Conservation (phyloP, 768 basidiomycete genomes). For the Podaxis mareebaensis region DNA sequence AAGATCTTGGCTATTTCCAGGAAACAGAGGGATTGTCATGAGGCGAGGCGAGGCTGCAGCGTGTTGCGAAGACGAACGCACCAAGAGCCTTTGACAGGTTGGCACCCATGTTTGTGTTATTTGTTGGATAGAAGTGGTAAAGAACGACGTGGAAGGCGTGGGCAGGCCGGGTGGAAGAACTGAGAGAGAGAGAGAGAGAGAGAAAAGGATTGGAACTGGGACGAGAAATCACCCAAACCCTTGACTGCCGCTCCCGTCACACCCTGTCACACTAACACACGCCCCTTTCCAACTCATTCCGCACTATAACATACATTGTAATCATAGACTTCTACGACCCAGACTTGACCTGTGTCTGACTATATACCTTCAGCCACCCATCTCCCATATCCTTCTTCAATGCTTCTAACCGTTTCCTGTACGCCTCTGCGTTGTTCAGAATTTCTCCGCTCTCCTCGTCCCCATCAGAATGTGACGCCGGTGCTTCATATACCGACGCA, state of each 20-base stretch:
- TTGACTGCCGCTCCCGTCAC: neutral
- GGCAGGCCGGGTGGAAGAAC: constrained; percentile 23
- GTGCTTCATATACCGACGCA: constrained; percentile 65
- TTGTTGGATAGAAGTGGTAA: constrained; percentile 44
- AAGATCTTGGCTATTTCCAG: constrained; percentile 78
- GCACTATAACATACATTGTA: constrained; percentile 3
- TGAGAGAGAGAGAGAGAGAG: constrained; percentile 16
- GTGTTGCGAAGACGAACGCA: constrained; percentile 32
- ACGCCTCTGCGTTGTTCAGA: constrained; percentile 64
- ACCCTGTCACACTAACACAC: constrained; percentile 4
- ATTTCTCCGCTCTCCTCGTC: constrained; percentile 25
- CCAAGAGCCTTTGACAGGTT: constrained; percentile 86
- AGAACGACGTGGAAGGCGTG: constrained; percentile 54
- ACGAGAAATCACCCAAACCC: constrained; percentile 9
- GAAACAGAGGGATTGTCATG: constrained; percentile 11
- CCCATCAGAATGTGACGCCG: constrained; percentile 28
- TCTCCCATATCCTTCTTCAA: constrained; percentile 88
- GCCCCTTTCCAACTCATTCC: neutral
- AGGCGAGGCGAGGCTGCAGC: constrained; percentile 16
- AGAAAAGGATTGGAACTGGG: constrained; percentile 20
- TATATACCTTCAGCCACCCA: constrained; percentile 84
- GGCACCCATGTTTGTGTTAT: constrained; percentile 66
- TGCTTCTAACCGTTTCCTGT: constrained; percentile 77
- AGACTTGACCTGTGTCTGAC: constrained; percentile 30
- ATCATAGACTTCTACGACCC: constrained; percentile 11